Percentiles rank a stretch among this genome's conserved stretches.
Evolutionary conservation across 176 grass and related monocot genomes (phyloP).

Genomic region (Avena insularis): DNA sequence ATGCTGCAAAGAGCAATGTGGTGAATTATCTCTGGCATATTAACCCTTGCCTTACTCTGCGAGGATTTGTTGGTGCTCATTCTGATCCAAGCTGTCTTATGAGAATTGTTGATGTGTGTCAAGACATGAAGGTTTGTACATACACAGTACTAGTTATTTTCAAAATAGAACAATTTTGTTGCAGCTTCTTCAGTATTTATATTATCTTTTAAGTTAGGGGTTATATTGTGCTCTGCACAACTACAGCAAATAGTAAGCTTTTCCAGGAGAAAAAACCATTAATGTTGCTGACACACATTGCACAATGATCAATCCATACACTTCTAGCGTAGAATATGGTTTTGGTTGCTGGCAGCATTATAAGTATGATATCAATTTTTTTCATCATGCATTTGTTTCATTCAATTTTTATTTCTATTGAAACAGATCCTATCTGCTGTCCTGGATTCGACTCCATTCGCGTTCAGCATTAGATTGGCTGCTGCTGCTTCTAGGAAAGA

Average conservation of each 20-base stretch:
- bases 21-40: constrained; percentile 69
- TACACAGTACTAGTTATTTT: not conserved
- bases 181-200: constrained; percentile 29
- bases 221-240: not conserved
- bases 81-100: constrained; percentile 63
- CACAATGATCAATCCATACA: not conserved
- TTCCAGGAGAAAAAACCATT: not conserved
- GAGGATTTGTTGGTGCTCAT: constrained; percentile 69
- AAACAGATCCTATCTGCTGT: constrained; percentile 67
- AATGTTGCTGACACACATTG: constrained; percentile 15
- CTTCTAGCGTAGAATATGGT: constrained; percentile 19
- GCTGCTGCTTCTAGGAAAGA: constrained; percentile 63
- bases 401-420: constrained; percentile 40
- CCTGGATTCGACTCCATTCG: constrained; percentile 63
- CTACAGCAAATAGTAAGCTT: not conserved
- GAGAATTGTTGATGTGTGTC: constrained; percentile 67
- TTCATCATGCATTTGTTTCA: constrained; percentile 24
- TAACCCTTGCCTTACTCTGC: constrained; percentile 67
- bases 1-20: constrained; percentile 53
- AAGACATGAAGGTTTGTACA: constrained; percentile 74
- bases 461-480: constrained; percentile 72
- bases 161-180: constrained; percentile 8
- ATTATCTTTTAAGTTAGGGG: constrained; percentile 17
- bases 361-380: constrained; percentile 25
- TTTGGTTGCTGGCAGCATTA: constrained; percentile 18